Conservation (phyloP, 495 filamentous ascomycete genomes). For the Pseudevernia furfuracea region DNA sequence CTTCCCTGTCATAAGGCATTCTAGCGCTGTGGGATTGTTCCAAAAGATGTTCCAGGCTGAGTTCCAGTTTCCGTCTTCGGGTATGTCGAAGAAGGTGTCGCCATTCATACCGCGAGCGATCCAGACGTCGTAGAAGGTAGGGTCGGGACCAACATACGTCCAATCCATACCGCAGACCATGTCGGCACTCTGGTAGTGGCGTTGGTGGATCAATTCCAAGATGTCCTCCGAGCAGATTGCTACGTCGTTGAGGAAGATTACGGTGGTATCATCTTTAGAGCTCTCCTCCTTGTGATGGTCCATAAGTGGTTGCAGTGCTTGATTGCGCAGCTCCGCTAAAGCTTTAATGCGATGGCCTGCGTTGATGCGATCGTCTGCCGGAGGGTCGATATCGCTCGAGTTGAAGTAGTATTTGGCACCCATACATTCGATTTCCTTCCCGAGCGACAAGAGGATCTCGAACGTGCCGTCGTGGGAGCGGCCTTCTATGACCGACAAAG, state of each 20-base stretch:
- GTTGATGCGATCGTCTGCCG: conserved; percentile 8
- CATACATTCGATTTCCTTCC: conserved; percentile 30
- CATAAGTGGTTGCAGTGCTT: conserved; percentile 37
- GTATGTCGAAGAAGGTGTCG: conserved; percentile 45
- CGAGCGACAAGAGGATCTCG: conserved; percentile 37
- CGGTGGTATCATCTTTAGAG: conserved; percentile 29
- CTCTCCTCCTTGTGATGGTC: conserved; percentile 13
- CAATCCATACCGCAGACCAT: conserved; percentile 52
- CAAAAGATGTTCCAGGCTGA: conserved; percentile 34
- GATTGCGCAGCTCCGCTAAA: conserved; percentile 41
- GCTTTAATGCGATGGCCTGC: conserved; percentile 32
- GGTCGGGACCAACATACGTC: conserved; percentile 34
- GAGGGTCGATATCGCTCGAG: conserved; percentile 34
- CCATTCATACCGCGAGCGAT: conserved; percentile 42
- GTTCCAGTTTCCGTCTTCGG: conserved; percentile 37
- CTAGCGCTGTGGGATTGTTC: neutral
- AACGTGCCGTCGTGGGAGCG: conserved; percentile 44
- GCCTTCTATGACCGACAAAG: conserved; percentile 44
- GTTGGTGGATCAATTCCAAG: conserved; percentile 44
- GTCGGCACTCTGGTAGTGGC: conserved; percentile 36
- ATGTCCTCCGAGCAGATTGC: conserved; percentile 45
- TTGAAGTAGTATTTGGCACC: conserved; percentile 33
- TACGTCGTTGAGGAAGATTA: conserved; percentile 47
- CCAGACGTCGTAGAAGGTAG: conserved; percentile 47
- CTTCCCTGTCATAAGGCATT: conserved; percentile 26